Evolutionary conservation across 1,139 yeast genomes (phyloP), one percentile per base, ranked within the genome.

Genomic region (Candida neerlandica): DNA sequence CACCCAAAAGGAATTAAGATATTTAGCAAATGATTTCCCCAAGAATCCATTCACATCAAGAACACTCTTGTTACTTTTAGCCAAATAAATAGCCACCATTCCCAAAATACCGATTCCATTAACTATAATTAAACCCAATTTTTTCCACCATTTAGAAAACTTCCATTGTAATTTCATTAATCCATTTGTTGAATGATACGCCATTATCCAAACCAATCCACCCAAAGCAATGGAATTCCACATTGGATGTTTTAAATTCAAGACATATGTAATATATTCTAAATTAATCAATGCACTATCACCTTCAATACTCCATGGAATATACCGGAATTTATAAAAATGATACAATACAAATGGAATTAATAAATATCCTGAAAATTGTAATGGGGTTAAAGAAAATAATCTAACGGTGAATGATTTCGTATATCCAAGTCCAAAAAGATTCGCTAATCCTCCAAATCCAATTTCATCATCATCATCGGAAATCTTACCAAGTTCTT

Each of bases 281-380:
- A 88, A 66, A 34, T 73, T 75, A 27, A 88, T 65, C 51, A 81
- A 68, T 0, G 86, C 76, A 7, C 86, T 78, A 62, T 86, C 95
- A 1, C 90, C 94, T 51, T 85, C 87, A 0, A 80, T 70, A 2
- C 58, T 19, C 21, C 69, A 48, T 0, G 95, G 92, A 0, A 71
- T 69, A 12, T 73, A 49, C 44, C 91, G 67, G 55, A 80, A 74
- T 44, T 77, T 75, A 16, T 66, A 55, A 16, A 71, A 68, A 59
- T 88, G 96, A 44, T 67, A 75, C 0, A 58, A 49, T 0, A 84
- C 55, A 26, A 82, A 59, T 0, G 82, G 79, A 0, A 78, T 53
- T 39, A 84, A 65, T 5, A 80, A 47, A 57, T 81, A 82, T 0
- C 96, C 96, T 4, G 87, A 73, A 45, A 84, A 75, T 26, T 83